Base-by-base conservation (phyloP, 2,329 filamentous ascomycete genomes). In the Trichoderma koningii region DNA sequence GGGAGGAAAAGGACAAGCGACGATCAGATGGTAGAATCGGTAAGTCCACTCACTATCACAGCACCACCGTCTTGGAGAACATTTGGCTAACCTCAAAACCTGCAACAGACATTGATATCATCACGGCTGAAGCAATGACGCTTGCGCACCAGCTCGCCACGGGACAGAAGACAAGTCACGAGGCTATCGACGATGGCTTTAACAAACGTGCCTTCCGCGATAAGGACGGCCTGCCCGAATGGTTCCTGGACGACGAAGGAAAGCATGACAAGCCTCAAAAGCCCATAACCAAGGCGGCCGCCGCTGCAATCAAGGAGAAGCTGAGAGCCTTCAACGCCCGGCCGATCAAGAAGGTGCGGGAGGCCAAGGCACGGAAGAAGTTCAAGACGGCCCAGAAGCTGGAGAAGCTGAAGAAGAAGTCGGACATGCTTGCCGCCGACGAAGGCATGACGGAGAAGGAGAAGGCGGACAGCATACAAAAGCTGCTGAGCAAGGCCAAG, bases 41-140 rank as follows among this genome's bases (percentile, higher is more conserved):
- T 87, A 80, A 75, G 80, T 21, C 48, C 14, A 21, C 17, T 19
- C 34, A n/a, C 26, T 9, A n/a, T 30, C 17, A 19, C 7, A n/a
- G 9, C 17, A 17, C n/a, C 28, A 5, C 26, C 10, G 0, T 9
- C 28, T 1, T 23, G 30, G 9, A 1, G 12, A 52, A 59, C 7
- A 28, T 23, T 34, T 19, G 7, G 41, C 55, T 55, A 61, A 71
- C 68, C 68, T 50, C 65, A 55, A 14, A 12, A 38, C 12, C 5
- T n/a, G 15, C 19, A 45, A 70, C 63, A 84, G 93, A 97, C 74
- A 96, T 99, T 78, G 93, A 98, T 76, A 98, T 99, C 73, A 96
- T 98, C 73, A 99, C 95, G n/a, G 95, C 93, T 5, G 95, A 99
- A 81, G 95, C 96, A 69, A 99, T 99, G 95, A 96, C 94, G 0